A percentile compares a stretch with the other conserved stretches of the same genome.
Conservation (phyloP, 768 basidiomycete genomes). For the Boletellus emodensis region DNA sequence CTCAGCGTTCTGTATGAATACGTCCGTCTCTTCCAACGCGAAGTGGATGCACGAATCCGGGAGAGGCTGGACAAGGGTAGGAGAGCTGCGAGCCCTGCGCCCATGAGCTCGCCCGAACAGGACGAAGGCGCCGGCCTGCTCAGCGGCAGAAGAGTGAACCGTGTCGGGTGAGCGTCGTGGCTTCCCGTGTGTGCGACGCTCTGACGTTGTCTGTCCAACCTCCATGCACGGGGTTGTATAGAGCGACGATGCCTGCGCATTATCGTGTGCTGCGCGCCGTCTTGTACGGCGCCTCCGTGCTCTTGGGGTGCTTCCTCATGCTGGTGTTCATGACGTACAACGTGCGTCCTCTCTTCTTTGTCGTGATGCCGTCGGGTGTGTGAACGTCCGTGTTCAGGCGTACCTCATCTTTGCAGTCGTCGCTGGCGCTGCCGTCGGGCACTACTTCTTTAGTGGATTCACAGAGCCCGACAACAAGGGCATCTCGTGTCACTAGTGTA, state of each 20-base stretch:
- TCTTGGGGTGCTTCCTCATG: constrained; percentile 89
- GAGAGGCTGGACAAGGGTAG: constrained; percentile 42
- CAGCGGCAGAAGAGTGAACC: constrained; percentile 40
- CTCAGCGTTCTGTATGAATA: constrained; percentile 81
- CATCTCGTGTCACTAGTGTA: constrained; percentile 70
- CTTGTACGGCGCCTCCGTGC: constrained; percentile 72
- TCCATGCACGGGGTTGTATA: neutral
- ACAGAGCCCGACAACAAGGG: constrained; percentile 69
- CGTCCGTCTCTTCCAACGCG: constrained; percentile 58
- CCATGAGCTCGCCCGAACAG: constrained; percentile 37
- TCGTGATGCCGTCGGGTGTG: neutral
- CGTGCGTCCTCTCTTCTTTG: constrained; percentile 40
- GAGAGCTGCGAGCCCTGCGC: constrained; percentile 38
- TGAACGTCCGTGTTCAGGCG: constrained; percentile 44
- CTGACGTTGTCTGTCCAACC: constrained; percentile 38
- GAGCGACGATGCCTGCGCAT: constrained; percentile 11
- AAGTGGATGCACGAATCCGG: constrained; percentile 58
- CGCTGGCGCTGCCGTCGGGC: constrained; percentile 76
- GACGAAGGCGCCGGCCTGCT: constrained; percentile 55
- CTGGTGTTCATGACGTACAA: constrained; percentile 97
- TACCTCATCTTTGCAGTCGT: constrained; percentile 84
- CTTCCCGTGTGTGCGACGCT: too few relatives aligned
- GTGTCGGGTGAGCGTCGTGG: constrained; percentile 40
- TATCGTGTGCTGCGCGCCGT: constrained; percentile 57
- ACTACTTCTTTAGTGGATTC: constrained; percentile 67